A percentile compares a stretch with the other conserved stretches of the same genome.
Conservation (phyloP, 2,329 filamentous ascomycete species). For the Pseudogymnoascus sp. region DNA sequence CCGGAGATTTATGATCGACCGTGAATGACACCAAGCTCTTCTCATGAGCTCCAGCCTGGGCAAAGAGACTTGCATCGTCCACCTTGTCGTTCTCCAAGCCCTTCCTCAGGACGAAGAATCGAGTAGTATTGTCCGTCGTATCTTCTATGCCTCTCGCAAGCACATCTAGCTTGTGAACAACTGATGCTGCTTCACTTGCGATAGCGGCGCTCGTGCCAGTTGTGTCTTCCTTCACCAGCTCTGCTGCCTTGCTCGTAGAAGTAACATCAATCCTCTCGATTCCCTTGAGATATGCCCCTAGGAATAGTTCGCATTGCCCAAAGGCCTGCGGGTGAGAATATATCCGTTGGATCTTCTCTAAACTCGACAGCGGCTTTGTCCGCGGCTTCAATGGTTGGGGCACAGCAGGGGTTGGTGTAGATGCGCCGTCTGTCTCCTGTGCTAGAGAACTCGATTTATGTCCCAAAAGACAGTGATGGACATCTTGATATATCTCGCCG, state of each 20-base stretch:
- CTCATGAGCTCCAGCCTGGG: constrained; percentile 5
- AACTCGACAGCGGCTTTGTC: constrained; percentile 39
- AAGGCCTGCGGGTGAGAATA: constrained; percentile 96
- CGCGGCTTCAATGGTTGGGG: constrained; percentile 39
- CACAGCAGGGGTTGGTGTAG: constrained; percentile 42
- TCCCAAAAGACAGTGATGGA: constrained; percentile 81
- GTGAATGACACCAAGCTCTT: constrained; percentile 82
- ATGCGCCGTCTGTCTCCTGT: constrained; percentile 21
- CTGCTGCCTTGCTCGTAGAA: constrained; percentile 77
- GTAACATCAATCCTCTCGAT: constrained; percentile 76
- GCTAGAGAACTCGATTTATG: constrained; percentile 19
- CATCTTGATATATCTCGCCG: constrained; percentile 76
- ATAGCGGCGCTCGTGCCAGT: constrained; percentile 65
- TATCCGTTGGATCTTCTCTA: constrained; percentile 62
- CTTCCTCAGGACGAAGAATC: constrained; percentile 60
- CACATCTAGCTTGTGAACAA: constrained; percentile 58
- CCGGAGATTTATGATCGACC: constrained; percentile 66
- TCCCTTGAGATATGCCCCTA: constrained; percentile 59
- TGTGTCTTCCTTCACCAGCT: constrained; percentile 57
- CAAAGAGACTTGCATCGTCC: constrained; percentile 9
- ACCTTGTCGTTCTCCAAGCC: constrained; percentile 14
- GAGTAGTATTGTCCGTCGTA: constrained; percentile 64
- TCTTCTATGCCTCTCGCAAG: constrained; percentile 67
- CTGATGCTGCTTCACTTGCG: constrained; percentile 64
- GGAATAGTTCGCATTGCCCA: constrained; percentile 77